A percentile compares a stretch with the other conserved stretches of the same genome.
These are phyloP conservation scores for Rosa chinensis DNA, from an alignment of 306 rosid genomes.

Conservation along the genomic window DNA sequence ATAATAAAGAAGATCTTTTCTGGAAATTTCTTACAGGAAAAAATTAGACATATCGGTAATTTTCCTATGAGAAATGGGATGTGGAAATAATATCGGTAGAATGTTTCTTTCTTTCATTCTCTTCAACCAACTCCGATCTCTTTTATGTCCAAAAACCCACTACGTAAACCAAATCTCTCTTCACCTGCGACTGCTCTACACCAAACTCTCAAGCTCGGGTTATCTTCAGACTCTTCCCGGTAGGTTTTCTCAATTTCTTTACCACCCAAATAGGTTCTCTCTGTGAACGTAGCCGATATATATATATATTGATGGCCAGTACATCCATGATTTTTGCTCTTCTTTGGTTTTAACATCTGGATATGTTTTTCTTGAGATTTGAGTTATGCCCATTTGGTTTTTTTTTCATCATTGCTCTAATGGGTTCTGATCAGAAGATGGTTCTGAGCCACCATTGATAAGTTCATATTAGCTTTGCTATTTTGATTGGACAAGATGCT, in stretches of 20 bases:
- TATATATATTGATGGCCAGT: background rate
- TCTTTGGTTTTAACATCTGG: constrained; percentile 29
- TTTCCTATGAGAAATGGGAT: background rate
- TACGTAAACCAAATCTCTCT: constrained; percentile 7
- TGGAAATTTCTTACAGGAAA: background rate
- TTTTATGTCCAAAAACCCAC: constrained; percentile 1
- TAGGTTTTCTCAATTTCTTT: background rate
- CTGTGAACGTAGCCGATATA: background rate
- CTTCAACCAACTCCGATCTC: constrained; percentile 12
- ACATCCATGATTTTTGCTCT: constrained; percentile 1
- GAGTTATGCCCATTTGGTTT: constrained; percentile 38
- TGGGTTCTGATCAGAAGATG: background rate
- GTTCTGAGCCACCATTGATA: constrained; percentile 18
- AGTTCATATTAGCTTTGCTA: constrained; percentile 4
- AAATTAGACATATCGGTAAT: background rate
- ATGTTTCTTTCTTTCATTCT: background rate
- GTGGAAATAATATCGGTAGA: background rate
- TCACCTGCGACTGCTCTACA: background rate
- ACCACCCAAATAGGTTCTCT: constrained; percentile 9
- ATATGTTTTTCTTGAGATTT: constrained; percentile 27
- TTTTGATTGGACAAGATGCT: background rate
- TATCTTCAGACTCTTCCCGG: background rate
- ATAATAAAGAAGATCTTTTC: too few species aligned
- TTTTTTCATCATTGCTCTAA: constrained; percentile 4
- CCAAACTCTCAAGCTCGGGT: background rate